phyloP scores from a whole-genome alignment of 78 protist species.

The Guillardia theta region DNA sequence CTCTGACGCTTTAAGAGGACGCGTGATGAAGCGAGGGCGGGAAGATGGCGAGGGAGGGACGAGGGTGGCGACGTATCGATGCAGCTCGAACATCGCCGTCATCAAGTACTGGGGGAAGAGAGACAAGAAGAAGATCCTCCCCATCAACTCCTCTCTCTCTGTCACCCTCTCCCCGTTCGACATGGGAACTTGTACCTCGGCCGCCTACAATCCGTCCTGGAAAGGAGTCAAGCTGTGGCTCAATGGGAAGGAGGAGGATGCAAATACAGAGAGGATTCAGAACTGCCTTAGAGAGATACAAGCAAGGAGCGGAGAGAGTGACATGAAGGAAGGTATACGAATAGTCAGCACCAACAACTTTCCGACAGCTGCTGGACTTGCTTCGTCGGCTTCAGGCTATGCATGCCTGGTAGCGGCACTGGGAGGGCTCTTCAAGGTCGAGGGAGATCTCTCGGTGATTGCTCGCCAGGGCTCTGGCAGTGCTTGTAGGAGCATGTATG shows the following conservation, averaged over 20 bases:
- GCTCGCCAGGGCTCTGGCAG: conserved; percentile 95
- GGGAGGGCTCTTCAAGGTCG: neutral
- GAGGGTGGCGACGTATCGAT: neutral
- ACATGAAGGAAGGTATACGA: conserved; percentile 22
- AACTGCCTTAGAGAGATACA: neutral
- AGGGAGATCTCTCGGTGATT: conserved; percentile 64
- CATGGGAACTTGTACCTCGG: conserved; percentile 79
- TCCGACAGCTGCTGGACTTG: conserved; percentile 96
- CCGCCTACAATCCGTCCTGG: conserved; percentile 30
- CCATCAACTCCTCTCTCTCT: conserved; percentile 87
- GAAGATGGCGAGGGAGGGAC: no score
- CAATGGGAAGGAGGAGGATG: conserved; percentile 76
- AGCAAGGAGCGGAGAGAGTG: neutral
- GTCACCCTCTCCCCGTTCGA: conserved; percentile 81
- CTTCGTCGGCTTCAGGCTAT: conserved; percentile 77
- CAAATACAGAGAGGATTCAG: neutral
- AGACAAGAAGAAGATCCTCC: conserved; percentile 84
- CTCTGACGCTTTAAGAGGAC: no score
- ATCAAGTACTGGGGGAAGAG: conserved; percentile 99
- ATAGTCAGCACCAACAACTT: conserved; percentile 83
- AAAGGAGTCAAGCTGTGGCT: conserved; percentile 86
- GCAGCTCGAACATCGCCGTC: conserved; percentile 93
- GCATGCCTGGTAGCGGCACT: neutral
- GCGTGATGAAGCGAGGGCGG: no score
- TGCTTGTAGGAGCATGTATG: conserved; percentile 93